A percentile compares a stretch with the other conserved stretches of the same genome.
phyloP scores from a whole-genome alignment of 73 alveolate genomes.

The Stentor coeruleus region DNA sequence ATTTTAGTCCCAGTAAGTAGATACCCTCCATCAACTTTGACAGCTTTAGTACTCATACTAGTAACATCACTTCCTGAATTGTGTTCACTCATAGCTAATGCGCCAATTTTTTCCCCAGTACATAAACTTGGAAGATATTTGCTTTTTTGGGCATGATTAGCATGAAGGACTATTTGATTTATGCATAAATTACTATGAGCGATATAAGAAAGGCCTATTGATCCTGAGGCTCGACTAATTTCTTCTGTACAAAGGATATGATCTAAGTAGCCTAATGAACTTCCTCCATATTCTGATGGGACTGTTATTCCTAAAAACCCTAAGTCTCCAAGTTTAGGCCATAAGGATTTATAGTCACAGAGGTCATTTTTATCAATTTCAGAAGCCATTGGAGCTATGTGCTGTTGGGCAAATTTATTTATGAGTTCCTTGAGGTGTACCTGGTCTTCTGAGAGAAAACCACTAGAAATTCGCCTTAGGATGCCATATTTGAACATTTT shows the following conservation, averaged over 20 bases:
- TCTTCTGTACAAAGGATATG: constrained; percentile 83
- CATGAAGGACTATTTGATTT: constrained; percentile 59
- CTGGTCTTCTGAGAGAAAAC: constrained; percentile 17
- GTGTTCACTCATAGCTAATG: constrained; percentile 91
- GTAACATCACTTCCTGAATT: constrained; percentile 89
- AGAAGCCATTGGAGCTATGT: constrained; percentile 78
- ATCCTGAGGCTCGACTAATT: constrained; percentile 76
- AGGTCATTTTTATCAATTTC: constrained; percentile 70
- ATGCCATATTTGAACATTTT: too few species aligned
- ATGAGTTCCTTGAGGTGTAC: not conserved
- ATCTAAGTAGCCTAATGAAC: constrained; percentile 76
- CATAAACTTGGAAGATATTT: constrained; percentile 75
- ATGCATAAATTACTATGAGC: constrained; percentile 90
- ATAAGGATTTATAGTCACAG: constrained; percentile 35
- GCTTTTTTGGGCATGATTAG: constrained; percentile 68
- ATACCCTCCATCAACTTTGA: constrained; percentile 67
- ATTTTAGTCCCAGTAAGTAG: constrained; percentile 78
- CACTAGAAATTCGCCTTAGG: not conserved
- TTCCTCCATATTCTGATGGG: constrained; percentile 64
- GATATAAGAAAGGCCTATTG: constrained; percentile 79
- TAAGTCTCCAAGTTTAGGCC: constrained; percentile 82
- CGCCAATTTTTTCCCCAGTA: constrained; percentile 85
- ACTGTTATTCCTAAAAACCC: constrained; percentile 90
- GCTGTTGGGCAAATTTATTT: not conserved
- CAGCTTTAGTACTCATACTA: constrained; percentile 77